phyloP scores from a whole-genome alignment of 2,329 filamentous ascomycete genomes.

The Colletotrichum salicis region DNA sequence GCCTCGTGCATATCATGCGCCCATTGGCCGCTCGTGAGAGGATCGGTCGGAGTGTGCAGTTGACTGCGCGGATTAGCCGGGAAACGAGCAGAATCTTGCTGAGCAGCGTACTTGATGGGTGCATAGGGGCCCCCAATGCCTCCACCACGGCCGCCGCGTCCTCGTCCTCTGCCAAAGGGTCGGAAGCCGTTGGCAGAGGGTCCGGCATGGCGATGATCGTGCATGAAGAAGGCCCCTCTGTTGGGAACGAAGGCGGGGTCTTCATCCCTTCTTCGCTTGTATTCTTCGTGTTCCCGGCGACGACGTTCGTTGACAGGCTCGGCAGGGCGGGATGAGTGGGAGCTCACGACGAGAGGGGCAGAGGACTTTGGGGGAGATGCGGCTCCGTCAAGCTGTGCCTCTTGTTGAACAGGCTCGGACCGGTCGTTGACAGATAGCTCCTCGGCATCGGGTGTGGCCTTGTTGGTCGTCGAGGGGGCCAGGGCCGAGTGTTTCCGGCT shows the following conservation, averaged over 20 bases:
- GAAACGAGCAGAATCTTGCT: slow-evolving; percentile 21
- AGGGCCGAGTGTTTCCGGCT: slow-evolving; percentile 46
- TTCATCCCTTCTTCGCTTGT: slow-evolving; percentile 85
- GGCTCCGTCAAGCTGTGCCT: slow-evolving; percentile 56
- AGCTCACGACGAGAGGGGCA: slow-evolving; percentile 66
- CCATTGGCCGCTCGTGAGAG: slow-evolving; percentile 81
- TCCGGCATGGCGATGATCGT: slow-evolving; percentile 87
- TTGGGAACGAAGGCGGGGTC: slow-evolving; percentile 96
- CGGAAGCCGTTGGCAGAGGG: slow-evolving; percentile 81
- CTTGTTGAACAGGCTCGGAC: slow-evolving; percentile 52
- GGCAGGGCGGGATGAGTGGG: slow-evolving; percentile 59
- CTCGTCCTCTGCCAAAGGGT: slow-evolving; percentile 75
- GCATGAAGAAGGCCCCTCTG: slow-evolving; percentile 95
- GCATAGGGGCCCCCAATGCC: slow-evolving; percentile 66
- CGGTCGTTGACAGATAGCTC: slow-evolving; percentile 59
- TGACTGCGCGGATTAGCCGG: slow-evolving; percentile 44
- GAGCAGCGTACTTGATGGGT: slow-evolving; percentile 70
- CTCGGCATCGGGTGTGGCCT: slow-evolving; percentile 63
- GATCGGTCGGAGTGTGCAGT: slow-evolving; percentile 63
- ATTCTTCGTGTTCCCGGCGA: slow-evolving; percentile 89
- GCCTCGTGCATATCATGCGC: slow-evolving; percentile 93
- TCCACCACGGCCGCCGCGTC: slow-evolving; percentile 66
- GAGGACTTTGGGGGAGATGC: slow-evolving; percentile 52
- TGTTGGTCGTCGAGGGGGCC: slow-evolving; percentile 48
- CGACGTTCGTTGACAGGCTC: slow-evolving; percentile 75